These are phyloP conservation scores for Orbilia brochopaga DNA, from an alignment of 2,329 filamentous ascomycete species.

Conservation along the genomic window DNA sequence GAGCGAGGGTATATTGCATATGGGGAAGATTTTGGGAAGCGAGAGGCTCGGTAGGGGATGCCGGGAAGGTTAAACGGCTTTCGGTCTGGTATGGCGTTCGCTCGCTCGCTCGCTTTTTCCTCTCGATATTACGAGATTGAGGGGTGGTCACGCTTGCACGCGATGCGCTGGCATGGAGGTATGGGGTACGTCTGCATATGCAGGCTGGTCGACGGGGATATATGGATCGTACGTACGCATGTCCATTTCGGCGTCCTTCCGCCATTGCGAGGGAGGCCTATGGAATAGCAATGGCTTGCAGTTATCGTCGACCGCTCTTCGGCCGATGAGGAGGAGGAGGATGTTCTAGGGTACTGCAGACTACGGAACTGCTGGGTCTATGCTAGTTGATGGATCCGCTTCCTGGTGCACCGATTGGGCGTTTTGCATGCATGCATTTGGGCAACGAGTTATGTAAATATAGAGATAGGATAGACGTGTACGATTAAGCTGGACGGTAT, in stretches of 20 bases:
- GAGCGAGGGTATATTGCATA: slow-evolving; percentile 21
- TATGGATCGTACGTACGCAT: slow-evolving; percentile 12
- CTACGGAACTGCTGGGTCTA: neutral
- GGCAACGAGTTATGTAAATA: neutral
- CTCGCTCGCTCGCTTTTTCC: neutral
- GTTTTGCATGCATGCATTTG: slow-evolving; percentile 3
- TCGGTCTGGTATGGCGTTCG: slow-evolving; percentile 26
- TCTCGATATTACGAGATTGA: slow-evolving; percentile 30
- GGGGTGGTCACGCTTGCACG: slow-evolving; percentile 29
- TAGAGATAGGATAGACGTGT: neutral
- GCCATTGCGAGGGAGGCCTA: neutral
- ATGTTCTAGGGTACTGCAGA: neutral
- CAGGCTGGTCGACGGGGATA: slow-evolving; percentile 15
- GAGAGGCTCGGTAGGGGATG: slow-evolving; percentile 33
- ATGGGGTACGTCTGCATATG: neutral
- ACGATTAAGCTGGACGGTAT: neutral
- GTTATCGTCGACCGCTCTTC: slow-evolving; percentile 2
- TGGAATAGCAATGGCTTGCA: neutral
- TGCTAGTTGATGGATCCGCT: neutral
- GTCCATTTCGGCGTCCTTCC: slow-evolving; percentile 39
- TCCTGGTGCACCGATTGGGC: neutral
- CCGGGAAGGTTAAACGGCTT: slow-evolving; percentile 41
- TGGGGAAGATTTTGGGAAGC: slow-evolving; percentile 32
- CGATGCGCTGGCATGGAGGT: slow-evolving; percentile 39
- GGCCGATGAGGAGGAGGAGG: neutral